These are phyloP conservation scores for Typha latifolia DNA, from an alignment of 176 grass and related monocot genomes.

Conservation along the genomic window DNA sequence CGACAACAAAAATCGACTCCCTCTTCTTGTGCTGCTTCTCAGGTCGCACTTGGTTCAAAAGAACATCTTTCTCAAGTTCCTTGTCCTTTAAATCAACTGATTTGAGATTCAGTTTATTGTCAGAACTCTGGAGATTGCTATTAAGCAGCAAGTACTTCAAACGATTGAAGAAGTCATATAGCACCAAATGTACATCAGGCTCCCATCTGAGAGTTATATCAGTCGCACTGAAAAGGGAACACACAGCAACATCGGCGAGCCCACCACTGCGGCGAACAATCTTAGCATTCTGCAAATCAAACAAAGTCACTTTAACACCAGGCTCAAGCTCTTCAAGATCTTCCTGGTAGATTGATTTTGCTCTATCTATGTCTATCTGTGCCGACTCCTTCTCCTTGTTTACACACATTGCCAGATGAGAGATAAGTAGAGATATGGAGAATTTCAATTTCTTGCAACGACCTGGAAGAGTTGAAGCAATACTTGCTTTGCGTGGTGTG, in stretches of 20 bases:
- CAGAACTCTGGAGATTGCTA: slow-evolving; percentile 43
- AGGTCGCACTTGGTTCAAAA: slow-evolving; percentile 29
- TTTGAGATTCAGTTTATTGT: slow-evolving; percentile 33
- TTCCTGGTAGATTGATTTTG: slow-evolving; percentile 77
- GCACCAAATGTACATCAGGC: slow-evolving; percentile 72
- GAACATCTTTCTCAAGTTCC: slow-evolving; percentile 25
- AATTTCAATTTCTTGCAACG: slow-evolving; percentile 50
- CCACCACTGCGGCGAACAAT: slow-evolving; percentile 67
- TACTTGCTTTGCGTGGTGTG: slow-evolving; percentile 62
- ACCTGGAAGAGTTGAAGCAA: slow-evolving; percentile 49
- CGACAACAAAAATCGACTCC: slow-evolving; percentile 79
- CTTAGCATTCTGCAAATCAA: slow-evolving; percentile 98
- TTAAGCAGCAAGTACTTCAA: slow-evolving; percentile 56
- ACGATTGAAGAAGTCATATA: slow-evolving; percentile 59
- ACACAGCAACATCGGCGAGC: slow-evolving; percentile 55
- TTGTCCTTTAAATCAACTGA: slow-evolving; percentile 27
- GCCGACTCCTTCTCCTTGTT: slow-evolving; percentile 84
- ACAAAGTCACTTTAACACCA: slow-evolving; percentile 65
- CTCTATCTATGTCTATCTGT: slow-evolving; percentile 65
- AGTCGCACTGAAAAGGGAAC: slow-evolving; percentile 73
- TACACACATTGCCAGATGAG: slow-evolving; percentile 60
- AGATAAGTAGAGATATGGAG: slow-evolving; percentile 64
- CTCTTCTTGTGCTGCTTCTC: slow-evolving; percentile 36
- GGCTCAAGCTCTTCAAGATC: slow-evolving; percentile 33
- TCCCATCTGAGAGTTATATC: slow-evolving; percentile 96